A percentile compares a stretch with the other conserved stretches of the same genome.
Evolutionary conservation across 2,329 filamentous ascomycete species (phyloP).

Genomic region (Penicillium sp.): DNA sequence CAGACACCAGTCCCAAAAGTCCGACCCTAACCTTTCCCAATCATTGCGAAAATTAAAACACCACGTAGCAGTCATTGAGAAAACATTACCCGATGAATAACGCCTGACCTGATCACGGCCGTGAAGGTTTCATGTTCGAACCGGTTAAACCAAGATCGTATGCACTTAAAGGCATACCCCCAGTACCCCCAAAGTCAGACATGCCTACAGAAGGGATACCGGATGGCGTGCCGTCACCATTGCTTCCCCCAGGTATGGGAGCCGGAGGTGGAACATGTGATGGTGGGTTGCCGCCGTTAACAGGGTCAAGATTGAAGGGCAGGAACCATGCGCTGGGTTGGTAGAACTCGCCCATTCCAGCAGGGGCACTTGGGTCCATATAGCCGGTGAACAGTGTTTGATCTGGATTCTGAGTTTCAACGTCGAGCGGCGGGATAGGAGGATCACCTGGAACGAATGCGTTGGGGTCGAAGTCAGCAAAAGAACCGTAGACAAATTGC

Average conservation of each 20-base stretch:
- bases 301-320: conserved; percentile 83
- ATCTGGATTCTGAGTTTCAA: conserved; percentile 20
- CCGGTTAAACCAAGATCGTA: conserved; percentile 29
- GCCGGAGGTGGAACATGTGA: conserved; percentile 9
- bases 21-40: conserved; percentile 2
- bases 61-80: conserved; percentile 14
- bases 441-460: conserved; percentile 33
- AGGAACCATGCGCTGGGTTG: conserved; percentile 77
- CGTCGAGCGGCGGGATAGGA: conserved; percentile 26
- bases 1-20: conserved; percentile 1
- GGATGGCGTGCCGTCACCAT: background rate
- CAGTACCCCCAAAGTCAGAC: conserved; percentile 20
- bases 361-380: conserved; percentile 35
- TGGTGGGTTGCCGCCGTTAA: conserved; percentile 18
- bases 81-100: background rate
- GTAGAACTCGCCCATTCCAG: conserved; percentile 39
- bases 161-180: conserved; percentile 25
- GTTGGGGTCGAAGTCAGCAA: conserved; percentile 54
- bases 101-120: conserved; percentile 6
- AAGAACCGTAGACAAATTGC: conserved; percentile 73
- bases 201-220: conserved; percentile 14
- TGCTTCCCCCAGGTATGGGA: conserved; percentile 12
- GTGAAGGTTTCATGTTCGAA: conserved; percentile 17
- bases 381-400: conserved; percentile 36
- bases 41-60: conserved; percentile 13